Evolutionary conservation across 2,329 filamentous ascomycete species (phyloP).

Genomic region (Sporothrix pseudoabietina): DNA sequence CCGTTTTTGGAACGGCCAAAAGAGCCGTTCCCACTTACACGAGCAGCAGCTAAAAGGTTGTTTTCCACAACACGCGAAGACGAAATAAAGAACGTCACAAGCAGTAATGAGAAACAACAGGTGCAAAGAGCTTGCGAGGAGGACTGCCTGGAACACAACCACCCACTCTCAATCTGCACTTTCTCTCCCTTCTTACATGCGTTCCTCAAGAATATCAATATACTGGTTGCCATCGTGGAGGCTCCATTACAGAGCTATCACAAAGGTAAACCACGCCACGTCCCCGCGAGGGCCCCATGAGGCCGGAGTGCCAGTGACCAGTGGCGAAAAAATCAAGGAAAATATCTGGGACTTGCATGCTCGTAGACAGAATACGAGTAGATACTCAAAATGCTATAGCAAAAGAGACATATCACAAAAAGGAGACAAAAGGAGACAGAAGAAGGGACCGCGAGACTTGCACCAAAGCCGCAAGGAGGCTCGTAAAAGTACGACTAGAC

Average conservation of each 20-base stretch:
- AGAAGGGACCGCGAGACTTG: neutral
- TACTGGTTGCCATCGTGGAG: neutral
- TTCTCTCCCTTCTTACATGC: too few relatives aligned
- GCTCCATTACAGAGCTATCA: constrained; percentile 1
- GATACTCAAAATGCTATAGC: neutral
- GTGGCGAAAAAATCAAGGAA: neutral
- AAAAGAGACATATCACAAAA: constrained; percentile 5
- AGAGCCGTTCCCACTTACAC: constrained; percentile 16
- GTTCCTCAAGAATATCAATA: too few relatives aligned
- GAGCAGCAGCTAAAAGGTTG: neutral
- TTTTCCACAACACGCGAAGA: neutral
- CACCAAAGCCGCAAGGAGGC: neutral
- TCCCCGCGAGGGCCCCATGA: neutral
- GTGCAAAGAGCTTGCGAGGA: neutral
- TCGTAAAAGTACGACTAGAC: neutral
- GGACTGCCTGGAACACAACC: too few relatives aligned
- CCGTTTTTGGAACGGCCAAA: neutral
- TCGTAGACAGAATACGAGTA: neutral
- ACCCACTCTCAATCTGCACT: too few relatives aligned
- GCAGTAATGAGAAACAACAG: neutral
- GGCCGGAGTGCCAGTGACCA: too few relatives aligned
- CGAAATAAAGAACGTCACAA: neutral
- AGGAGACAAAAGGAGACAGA: neutral
- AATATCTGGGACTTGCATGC: neutral
- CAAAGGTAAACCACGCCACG: neutral